Evolutionary conservation across 345 rosid species (phyloP).

Genomic region (Populus deltoides): DNA sequence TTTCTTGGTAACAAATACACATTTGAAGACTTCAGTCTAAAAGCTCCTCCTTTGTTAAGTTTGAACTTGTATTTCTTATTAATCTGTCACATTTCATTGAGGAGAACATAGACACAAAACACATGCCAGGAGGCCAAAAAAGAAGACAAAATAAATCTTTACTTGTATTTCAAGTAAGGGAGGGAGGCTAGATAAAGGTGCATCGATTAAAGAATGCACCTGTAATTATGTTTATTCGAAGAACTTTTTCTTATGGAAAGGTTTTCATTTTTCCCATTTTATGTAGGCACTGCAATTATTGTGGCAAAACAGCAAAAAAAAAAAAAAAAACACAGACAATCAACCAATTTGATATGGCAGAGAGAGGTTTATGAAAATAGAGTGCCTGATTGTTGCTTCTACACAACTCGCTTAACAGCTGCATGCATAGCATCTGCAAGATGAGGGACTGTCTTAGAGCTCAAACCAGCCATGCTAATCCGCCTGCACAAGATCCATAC

Average conservation of each 20-base stretch:
- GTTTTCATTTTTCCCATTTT: neutral
- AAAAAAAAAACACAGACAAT: neutral
- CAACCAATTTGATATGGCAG: neutral
- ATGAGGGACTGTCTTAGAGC: conserved; percentile 35
- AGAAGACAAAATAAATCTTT: too few species aligned
- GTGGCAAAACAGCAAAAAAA: neutral
- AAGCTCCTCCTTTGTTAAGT: too few species aligned
- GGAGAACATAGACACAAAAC: neutral
- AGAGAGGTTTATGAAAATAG: neutral
- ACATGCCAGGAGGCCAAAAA: neutral
- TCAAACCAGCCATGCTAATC: conserved; percentile 56
- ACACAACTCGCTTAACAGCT: conserved; percentile 25
- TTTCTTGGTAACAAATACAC: too few species aligned
- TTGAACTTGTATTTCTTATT: too few species aligned
- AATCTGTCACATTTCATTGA: neutral
- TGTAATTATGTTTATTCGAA: neutral
- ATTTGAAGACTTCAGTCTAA: too few species aligned
- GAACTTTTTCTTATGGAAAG: neutral
- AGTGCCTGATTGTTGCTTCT: neutral
- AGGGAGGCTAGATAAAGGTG: neutral
- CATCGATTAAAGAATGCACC: neutral
- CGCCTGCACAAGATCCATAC: conserved; percentile 35
- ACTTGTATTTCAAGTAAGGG: too few species aligned
- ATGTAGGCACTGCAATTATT: neutral
- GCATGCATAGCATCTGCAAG: conserved; percentile 51